Conservation (phyloP, 2,329 filamentous ascomycete genomes). For the Verticillium tricorpus region DNA sequence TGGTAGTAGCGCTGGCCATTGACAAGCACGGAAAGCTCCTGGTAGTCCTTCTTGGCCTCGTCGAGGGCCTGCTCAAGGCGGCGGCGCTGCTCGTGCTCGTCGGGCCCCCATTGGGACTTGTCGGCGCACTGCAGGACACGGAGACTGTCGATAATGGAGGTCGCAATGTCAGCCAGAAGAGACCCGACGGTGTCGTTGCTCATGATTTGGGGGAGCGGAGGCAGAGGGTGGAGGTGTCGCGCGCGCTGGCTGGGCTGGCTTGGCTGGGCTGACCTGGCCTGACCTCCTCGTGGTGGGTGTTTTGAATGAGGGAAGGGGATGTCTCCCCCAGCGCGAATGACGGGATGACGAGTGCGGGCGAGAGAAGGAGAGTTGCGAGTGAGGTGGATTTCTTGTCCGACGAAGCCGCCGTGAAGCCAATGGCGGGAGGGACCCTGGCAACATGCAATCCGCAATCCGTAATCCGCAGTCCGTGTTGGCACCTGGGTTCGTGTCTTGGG, state of each 20-base stretch:
- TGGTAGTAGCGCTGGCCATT: conserved; percentile 55
- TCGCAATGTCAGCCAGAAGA: conserved; percentile 54
- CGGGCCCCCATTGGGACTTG: conserved; percentile 53
- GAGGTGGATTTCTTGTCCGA: neutral
- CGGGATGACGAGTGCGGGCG: neutral
- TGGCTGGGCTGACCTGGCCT: neutral
- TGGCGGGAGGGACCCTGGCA: neutral
- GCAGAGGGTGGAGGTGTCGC: neutral
- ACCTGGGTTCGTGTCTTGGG: neutral
- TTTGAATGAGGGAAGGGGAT: neutral
- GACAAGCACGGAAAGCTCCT: conserved; percentile 50
- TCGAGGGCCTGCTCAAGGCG: conserved; percentile 52
- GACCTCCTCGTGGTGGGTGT: neutral
- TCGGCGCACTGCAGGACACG: conserved; percentile 53
- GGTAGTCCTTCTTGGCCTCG: conserved; percentile 57
- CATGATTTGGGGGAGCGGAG: conserved; percentile 18
- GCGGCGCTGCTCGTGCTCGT: conserved; percentile 56
- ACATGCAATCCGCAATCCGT: neutral
- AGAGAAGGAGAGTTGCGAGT: neutral
- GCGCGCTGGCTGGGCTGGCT: neutral
- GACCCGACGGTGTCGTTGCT: conserved; percentile 51
- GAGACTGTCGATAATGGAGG: conserved; percentile 45
- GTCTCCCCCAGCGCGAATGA: neutral
- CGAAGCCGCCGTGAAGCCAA: neutral
- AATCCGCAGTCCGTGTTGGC: neutral